Percentiles rank a stretch among this genome's conserved stretches.
phyloP scores from a whole-genome alignment of 768 basidiomycete genomes.

The Trametes maxima region DNA sequence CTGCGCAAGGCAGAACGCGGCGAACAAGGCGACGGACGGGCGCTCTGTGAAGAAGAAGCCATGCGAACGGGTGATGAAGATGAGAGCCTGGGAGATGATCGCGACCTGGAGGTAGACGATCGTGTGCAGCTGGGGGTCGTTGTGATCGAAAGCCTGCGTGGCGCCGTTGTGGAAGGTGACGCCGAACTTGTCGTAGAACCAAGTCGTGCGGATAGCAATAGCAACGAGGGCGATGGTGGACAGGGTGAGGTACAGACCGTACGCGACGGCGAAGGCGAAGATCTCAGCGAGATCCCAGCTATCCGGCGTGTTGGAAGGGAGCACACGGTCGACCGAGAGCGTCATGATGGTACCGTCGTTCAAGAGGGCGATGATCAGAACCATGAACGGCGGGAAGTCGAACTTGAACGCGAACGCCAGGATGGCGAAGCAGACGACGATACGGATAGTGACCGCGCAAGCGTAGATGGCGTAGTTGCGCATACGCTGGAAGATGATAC shows the following conservation, averaged over 20 bases:
- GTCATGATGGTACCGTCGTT: conserved; percentile 99
- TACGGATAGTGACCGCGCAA: conserved; percentile 96
- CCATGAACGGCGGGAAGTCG: conserved; percentile 99
- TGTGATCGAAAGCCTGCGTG: conserved; percentile 42
- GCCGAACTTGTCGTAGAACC: conserved; percentile 88
- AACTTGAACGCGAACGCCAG: conserved; percentile 95
- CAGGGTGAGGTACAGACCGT: conserved; percentile 89
- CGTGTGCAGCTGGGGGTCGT: conserved; percentile 82
- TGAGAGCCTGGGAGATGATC: conserved; percentile 97
- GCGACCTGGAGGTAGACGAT: conserved; percentile 96
- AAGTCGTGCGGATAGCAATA: conserved; percentile 82
- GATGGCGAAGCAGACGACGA: conserved; percentile 96
- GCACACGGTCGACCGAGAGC: conserved; percentile 90
- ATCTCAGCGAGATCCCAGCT: conserved; percentile 97
- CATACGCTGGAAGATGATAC: conserved; percentile 99
- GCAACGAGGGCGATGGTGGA: conserved; percentile 85
- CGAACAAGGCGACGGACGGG: conserved; percentile 85
- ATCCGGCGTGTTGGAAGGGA: conserved; percentile 91
- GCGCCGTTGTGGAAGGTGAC: conserved; percentile 52
- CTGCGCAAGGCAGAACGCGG: conserved; percentile 92
- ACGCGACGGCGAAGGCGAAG: conserved; percentile 93
- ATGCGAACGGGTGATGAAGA: conserved; percentile 94
- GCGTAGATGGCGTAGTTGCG: conserved; percentile 98
- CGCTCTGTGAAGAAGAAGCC: conserved; percentile 97
- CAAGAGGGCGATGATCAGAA: conserved; percentile 94